Evolutionary conservation across 148 eudicot genomes (phyloP).

Genomic region (Agrostemma githago): DNA sequence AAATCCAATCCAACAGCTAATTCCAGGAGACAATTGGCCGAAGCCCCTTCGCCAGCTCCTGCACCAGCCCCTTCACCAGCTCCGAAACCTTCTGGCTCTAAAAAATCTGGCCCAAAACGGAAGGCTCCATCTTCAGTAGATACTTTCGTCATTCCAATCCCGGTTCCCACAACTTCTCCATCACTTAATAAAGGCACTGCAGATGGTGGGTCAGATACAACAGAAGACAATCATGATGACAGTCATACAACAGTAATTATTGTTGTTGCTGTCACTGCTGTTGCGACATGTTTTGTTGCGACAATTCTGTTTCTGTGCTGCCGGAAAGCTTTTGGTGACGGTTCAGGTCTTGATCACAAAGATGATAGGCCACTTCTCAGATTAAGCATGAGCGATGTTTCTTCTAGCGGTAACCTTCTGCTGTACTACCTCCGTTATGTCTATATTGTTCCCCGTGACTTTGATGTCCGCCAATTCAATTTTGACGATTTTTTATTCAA

Average conservation of each 20-base stretch:
- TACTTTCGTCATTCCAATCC: constrained; percentile 8
- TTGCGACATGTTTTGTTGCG: constrained; percentile 47
- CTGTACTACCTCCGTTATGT: background rate
- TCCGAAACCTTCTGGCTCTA: constrained; percentile 13
- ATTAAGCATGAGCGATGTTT: constrained; percentile 64
- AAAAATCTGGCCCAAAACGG: constrained; percentile 14
- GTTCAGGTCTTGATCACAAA: constrained; percentile 41
- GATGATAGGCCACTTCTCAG: constrained; percentile 88
- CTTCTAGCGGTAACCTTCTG: constrained; percentile 31
- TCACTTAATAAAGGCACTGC: constrained; percentile 16
- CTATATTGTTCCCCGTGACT: background rate
- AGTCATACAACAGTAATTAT: constrained; percentile 34
- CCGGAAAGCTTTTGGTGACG: constrained; percentile 31
- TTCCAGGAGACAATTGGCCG: constrained; percentile 38
- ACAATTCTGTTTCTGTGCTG: constrained; percentile 49
- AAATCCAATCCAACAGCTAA: constrained; percentile 20
- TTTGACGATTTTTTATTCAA: background rate
- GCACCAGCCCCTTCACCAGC: constrained; percentile 1
- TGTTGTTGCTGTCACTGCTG: constrained; percentile 60
- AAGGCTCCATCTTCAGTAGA: constrained; percentile 32
- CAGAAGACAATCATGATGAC: constrained; percentile 23
- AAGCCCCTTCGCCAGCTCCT: constrained; percentile 35
- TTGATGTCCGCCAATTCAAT: background rate
- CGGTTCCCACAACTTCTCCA: constrained; percentile 22
- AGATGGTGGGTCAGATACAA: constrained; percentile 22